Conservation (phyloP, 805 yeast species). For the Kluyveromyces starmeri region DNA sequence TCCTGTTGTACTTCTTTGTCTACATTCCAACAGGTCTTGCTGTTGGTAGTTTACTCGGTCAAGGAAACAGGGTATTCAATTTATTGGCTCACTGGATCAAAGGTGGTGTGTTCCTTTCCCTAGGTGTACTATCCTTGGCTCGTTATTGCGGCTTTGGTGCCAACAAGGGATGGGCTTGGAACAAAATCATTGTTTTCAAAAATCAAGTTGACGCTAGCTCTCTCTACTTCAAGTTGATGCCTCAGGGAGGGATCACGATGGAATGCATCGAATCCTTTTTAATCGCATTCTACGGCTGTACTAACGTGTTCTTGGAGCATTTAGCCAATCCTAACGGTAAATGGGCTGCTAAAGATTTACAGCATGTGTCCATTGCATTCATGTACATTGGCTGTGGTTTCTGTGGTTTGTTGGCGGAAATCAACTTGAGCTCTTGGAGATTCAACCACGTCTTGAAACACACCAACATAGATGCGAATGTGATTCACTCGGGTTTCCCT, state of each 20-base stretch:
- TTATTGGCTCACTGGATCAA: slow-evolving; percentile 91
- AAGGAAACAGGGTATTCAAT: slow-evolving; percentile 60
- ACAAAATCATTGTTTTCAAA: slow-evolving; percentile 32
- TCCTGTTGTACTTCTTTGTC: slow-evolving; percentile 50
- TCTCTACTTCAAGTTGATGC: slow-evolving; percentile 23
- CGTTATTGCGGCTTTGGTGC: slow-evolving; percentile 80
- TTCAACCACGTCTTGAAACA: slow-evolving; percentile 31
- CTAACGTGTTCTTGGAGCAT: slow-evolving; percentile 88
- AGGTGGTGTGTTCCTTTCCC: slow-evolving; percentile 76
- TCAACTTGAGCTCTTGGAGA: slow-evolving; percentile 56
- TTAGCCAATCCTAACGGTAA: slow-evolving; percentile 66
- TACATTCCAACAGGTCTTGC: slow-evolving; percentile 50
- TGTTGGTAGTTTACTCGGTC: slow-evolving; percentile 61
- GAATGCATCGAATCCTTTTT: slow-evolving; percentile 75
- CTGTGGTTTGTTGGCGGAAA: slow-evolving; percentile 79
- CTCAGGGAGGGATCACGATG: slow-evolving; percentile 56
- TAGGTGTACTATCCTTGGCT: slow-evolving; percentile 74
- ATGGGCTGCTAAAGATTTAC: slow-evolving; percentile 87
- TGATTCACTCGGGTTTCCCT: slow-evolving; percentile 40
- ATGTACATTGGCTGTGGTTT: slow-evolving; percentile 88
- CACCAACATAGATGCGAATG: slow-evolving; percentile 21
- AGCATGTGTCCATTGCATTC: slow-evolving; percentile 85
- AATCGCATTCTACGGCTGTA: slow-evolving; percentile 79
- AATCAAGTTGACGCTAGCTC: slow-evolving; percentile 21
- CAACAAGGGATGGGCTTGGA: slow-evolving; percentile 88